Evolutionary conservation across 306 rosid genomes (phyloP).

Genomic region (Casuarina glauca): DNA sequence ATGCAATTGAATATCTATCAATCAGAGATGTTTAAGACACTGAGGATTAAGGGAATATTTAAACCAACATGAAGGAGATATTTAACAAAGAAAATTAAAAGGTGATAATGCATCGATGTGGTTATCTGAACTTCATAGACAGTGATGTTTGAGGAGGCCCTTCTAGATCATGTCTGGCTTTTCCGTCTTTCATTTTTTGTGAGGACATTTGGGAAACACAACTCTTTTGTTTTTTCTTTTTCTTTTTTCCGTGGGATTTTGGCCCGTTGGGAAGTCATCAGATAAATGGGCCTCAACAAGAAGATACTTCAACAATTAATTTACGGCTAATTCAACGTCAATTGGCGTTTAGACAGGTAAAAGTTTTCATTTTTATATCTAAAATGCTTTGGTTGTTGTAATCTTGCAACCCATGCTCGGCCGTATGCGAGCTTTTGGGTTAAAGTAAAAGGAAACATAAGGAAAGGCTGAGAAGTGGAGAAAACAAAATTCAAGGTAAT

Average conservation of each 20-base stretch:
- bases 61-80: background rate
- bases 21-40: background rate
- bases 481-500: constrained; percentile 18
- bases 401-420: constrained; percentile 27
- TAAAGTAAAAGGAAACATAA: constrained; percentile 4
- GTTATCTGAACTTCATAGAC: background rate
- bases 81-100: background rate
- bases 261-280: background rate
- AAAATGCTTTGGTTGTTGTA: constrained; percentile 16
- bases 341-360: background rate
- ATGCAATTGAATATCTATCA: no score
- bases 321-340: no score
- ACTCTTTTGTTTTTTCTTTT: background rate
- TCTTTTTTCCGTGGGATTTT: background rate
- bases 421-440: constrained; percentile 22
- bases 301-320: background rate
- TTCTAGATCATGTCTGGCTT: background rate
- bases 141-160: background rate
- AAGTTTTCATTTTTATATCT: background rate
- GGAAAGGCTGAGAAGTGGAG: constrained; percentile 12
- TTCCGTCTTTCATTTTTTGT: background rate
- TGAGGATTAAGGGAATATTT: background rate
- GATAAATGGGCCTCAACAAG: background rate
- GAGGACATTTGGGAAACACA: no score
- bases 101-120: background rate